phyloP scores from a whole-genome alignment of 2,329 filamentous ascomycete species.

The Chalara sp. region DNA sequence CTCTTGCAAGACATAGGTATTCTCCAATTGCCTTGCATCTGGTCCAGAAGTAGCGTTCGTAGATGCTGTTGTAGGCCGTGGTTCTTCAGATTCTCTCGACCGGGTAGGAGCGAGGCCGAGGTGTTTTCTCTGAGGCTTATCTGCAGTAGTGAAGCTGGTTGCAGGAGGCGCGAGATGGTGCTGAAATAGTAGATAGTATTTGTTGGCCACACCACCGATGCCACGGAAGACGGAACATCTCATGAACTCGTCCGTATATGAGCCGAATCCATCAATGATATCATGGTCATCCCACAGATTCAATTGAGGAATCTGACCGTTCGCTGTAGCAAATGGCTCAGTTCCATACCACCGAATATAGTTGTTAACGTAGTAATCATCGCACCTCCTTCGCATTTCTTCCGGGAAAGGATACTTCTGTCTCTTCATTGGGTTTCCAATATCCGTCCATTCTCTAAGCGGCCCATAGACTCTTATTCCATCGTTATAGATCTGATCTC shows the following conservation, averaged over 20 bases:
- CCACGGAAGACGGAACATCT: slow-evolving; percentile 85
- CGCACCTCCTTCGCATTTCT: slow-evolving; percentile 73
- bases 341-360: slow-evolving; percentile 80
- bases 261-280: slow-evolving; percentile 88
- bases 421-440: slow-evolving; percentile 77
- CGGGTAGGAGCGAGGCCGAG: background rate
- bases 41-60: slow-evolving; percentile 50
- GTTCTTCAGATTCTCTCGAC: slow-evolving; percentile 25
- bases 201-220: slow-evolving; percentile 86
- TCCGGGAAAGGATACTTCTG: slow-evolving; percentile 71
- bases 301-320: slow-evolving; percentile 88
- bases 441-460: slow-evolving; percentile 73
- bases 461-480: slow-evolving; percentile 81
- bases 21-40: slow-evolving; percentile 58
- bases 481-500: slow-evolving; percentile 96
- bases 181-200: slow-evolving; percentile 98
- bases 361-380: slow-evolving; percentile 85
- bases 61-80: slow-evolving; percentile 41
- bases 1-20: slow-evolving; percentile 63
- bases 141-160: slow-evolving; percentile 57
- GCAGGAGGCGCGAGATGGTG: slow-evolving; percentile 82
- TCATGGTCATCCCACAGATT: slow-evolving; percentile 99
- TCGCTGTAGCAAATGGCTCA: slow-evolving; percentile 78
- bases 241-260: slow-evolving; percentile 93
- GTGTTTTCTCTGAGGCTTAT: background rate